A percentile compares a stretch with the other conserved stretches of the same genome.
These are phyloP conservation scores for Sarocladium brachiariae DNA, from an alignment of 2,329 filamentous ascomycete genomes.

Conservation along the genomic window DNA sequence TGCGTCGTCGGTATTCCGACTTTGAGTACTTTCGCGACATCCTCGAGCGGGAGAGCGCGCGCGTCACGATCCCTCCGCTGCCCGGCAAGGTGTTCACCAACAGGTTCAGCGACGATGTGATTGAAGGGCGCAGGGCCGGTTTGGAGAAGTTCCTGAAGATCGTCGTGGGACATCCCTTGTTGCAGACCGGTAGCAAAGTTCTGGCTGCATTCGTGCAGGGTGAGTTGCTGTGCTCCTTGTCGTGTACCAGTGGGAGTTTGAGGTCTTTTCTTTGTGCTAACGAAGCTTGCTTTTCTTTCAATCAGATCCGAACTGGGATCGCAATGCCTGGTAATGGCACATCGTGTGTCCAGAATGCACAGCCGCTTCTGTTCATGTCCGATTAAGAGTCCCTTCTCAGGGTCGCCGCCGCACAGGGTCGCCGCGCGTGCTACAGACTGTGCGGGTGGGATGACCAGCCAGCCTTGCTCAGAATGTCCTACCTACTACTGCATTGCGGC, in stretches of 20 bases:
- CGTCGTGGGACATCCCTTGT: constrained; percentile 88
- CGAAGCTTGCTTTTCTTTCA: constrained; percentile 8
- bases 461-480: too few relatives aligned
- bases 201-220: constrained; percentile 95
- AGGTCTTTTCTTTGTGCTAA: constrained; percentile 3
- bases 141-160: constrained; percentile 96
- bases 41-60: constrained; percentile 86
- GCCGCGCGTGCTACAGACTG: background rate
- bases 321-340: constrained; percentile 70
- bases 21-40: constrained; percentile 99
- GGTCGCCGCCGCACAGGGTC: too few relatives aligned
- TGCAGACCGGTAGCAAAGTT: constrained; percentile 97
- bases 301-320: constrained; percentile 80
- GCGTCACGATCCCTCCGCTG: constrained; percentile 91
- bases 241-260: background rate
- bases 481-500: too few relatives aligned
- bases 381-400: background rate
- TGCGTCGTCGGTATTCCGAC: constrained; percentile 91
- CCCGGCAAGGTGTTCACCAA: constrained; percentile 98
- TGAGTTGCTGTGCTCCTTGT: constrained; percentile 30
- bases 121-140: constrained; percentile 86
- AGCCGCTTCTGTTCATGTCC: background rate
- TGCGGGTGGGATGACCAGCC: background rate
- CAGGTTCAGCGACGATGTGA: constrained; percentile 95
- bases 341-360: background rate